Evolutionary conservation across 768 basidiomycete genomes (phyloP).

Genomic region (Candolleomyces eurysporus): DNA sequence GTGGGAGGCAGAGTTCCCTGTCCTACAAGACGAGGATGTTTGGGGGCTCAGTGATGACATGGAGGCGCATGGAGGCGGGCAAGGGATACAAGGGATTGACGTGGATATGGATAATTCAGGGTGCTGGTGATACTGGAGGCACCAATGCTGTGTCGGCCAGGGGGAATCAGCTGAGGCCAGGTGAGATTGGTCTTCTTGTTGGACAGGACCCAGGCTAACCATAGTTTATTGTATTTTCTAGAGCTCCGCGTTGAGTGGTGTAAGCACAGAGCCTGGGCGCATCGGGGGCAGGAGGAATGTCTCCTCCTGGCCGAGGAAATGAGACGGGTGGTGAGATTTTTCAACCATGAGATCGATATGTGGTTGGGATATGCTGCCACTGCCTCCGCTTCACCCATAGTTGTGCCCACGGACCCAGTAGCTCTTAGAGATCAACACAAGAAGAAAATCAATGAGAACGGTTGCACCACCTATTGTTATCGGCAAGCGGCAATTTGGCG

Average conservation of each 20-base stretch:
- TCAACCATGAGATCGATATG: slow-evolving; percentile 14
- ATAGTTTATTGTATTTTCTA: slow-evolving; percentile 7
- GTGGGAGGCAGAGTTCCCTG: slow-evolving; percentile 10
- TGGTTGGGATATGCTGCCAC: slow-evolving; percentile 11
- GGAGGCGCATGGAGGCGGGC: slow-evolving; percentile 11
- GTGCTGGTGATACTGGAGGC: not conserved
- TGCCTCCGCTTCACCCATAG: not conserved
- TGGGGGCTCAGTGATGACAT: slow-evolving; percentile 12
- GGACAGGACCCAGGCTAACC: not conserved
- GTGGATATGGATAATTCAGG: slow-evolving; percentile 22
- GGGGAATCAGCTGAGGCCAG: not conserved
- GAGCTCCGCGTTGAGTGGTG: slow-evolving; percentile 30
- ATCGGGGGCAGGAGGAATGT: slow-evolving; percentile 34
- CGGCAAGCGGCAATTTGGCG: not conserved
- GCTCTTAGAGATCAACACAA: not conserved
- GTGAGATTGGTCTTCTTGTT: slow-evolving; percentile 9
- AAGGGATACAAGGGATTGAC: slow-evolving; percentile 18
- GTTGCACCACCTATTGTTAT: not conserved
- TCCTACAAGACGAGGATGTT: slow-evolving; percentile 15
- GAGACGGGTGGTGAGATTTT: slow-evolving; percentile 19
- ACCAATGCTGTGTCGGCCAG: slow-evolving; percentile 6
- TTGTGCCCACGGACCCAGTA: not conserved
- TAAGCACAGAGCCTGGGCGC: slow-evolving; percentile 23
- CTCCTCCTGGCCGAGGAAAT: slow-evolving; percentile 33
- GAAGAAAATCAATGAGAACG: not conserved